Percentiles rank a stretch among this genome's conserved stretches.
Conservation (phyloP, 305 asterid species). For the Euphrasia arctica region DNA sequence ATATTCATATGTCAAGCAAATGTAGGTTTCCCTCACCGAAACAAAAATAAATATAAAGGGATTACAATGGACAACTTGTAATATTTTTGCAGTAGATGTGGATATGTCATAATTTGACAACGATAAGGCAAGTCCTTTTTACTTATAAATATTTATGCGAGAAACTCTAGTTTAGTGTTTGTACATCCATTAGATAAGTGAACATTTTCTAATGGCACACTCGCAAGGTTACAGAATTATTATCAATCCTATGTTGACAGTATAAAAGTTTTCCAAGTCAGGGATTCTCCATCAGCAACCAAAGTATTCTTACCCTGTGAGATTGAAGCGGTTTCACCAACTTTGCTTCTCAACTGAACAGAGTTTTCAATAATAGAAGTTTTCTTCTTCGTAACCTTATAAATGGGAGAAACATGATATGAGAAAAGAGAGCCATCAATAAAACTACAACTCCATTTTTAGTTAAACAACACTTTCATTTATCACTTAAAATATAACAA, state of each 20-base stretch:
- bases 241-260: slow-evolving; percentile 6
- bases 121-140: background rate
- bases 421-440: slow-evolving; percentile 19
- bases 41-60: background rate
- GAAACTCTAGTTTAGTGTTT: slow-evolving; percentile 13
- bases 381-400: slow-evolving; percentile 87
- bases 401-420: slow-evolving; percentile 19
- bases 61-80: background rate
- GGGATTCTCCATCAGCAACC: slow-evolving; percentile 22
- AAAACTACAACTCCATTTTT: slow-evolving; percentile 6
- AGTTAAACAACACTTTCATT: background rate
- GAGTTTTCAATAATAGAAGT: slow-evolving; percentile 75
- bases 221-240: slow-evolving; percentile 7
- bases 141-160: background rate
- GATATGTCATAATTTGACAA: slow-evolving; percentile 6
- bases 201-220: background rate
- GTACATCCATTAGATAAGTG: background rate
- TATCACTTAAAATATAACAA: slow-evolving; percentile 14
- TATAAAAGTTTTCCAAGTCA: slow-evolving; percentile 11
- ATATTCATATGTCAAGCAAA: slow-evolving; percentile 11
- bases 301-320: slow-evolving; percentile 59
- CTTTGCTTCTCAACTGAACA: slow-evolving; percentile 63
- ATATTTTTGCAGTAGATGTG: background rate
- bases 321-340: slow-evolving; percentile 75
- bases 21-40: slow-evolving; percentile 12